Evolutionary conservation across 148 eudicot genomes (phyloP).

Genomic region (Heliosperma pusillum): DNA sequence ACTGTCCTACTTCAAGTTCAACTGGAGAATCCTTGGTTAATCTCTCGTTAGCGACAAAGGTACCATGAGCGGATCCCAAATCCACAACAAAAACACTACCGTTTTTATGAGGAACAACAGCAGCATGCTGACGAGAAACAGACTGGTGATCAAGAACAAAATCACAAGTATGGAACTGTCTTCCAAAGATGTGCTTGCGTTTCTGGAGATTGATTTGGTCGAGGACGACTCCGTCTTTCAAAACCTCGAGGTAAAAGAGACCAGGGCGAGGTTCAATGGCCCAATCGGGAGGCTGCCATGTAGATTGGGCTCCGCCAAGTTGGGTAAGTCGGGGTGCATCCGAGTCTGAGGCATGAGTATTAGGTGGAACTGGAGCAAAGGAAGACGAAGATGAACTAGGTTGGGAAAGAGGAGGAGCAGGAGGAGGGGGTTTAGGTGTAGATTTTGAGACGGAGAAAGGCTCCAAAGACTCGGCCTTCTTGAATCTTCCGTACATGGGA

Average conservation of each 20-base stretch:
- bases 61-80: conserved; percentile 96
- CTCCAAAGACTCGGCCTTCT: conserved; percentile 79
- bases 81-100: conserved; percentile 92
- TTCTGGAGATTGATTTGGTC: conserved; percentile 67
- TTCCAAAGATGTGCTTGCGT: conserved; percentile 78
- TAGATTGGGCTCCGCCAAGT: conserved; percentile 82
- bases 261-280: conserved; percentile 93
- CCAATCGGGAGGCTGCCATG: conserved; percentile 99
- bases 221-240: conserved; percentile 76
- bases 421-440: conserved; percentile 34
- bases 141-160: conserved; percentile 95
- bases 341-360: conserved; percentile 30
- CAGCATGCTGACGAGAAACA: conserved; percentile 98
- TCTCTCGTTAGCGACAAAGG: conserved; percentile 95
- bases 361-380: conserved; percentile 27
- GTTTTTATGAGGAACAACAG: conserved; percentile 90
- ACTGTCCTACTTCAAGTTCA: conserved; percentile 88
- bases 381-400: conserved; percentile 30
- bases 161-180: conserved; percentile 86
- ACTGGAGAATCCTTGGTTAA: conserved; percentile 81
- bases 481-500: conserved; percentile 85
- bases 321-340: conserved; percentile 49
- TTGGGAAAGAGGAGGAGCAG: no score
- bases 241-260: conserved; percentile 76
- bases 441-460: conserved; percentile 66